phyloP scores from a whole-genome alignment of 352 stramenopile genomes.

The Phytophthora brassicae region DNA sequence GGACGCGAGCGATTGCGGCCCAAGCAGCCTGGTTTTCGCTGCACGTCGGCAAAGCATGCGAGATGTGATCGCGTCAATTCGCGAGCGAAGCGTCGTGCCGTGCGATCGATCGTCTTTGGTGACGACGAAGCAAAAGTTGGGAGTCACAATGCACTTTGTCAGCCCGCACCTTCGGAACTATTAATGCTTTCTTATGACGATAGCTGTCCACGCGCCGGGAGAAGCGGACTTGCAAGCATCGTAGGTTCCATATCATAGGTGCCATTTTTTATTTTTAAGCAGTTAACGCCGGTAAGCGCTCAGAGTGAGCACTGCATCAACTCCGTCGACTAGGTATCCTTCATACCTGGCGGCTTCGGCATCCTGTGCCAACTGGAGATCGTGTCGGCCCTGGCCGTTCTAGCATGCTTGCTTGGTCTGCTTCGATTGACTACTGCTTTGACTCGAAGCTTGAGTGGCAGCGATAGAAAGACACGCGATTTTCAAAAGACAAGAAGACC shows the following conservation, averaged over 20 bases:
- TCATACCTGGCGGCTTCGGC: too few species aligned
- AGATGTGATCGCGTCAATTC: background rate
- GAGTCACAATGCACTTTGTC: background rate
- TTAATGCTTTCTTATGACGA: conserved; percentile 11
- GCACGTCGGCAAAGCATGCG: conserved; percentile 20
- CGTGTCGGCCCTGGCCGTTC: conserved; percentile 7
- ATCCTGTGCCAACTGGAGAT: conserved; percentile 19
- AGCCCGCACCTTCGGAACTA: too few species aligned
- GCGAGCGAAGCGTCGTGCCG: background rate
- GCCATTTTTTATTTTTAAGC: too few species aligned
- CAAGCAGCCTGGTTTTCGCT: conserved; percentile 33
- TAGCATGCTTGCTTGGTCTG: too few species aligned
- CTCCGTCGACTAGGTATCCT: too few species aligned
- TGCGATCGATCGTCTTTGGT: background rate
- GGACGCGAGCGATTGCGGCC: conserved; percentile 10
- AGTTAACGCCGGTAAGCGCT: too few species aligned
- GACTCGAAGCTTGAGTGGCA: conserved; percentile 1
- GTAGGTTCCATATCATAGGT: too few species aligned
- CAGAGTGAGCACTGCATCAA: too few species aligned
- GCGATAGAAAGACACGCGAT: conserved; percentile 19
- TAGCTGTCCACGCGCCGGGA: background rate
- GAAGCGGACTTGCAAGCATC: too few species aligned
- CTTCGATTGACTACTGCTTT: too few species aligned
- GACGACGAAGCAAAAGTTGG: background rate
- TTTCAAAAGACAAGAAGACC: background rate